These are phyloP conservation scores for Melastoma candidum DNA, from an alignment of 441 rosid species.

Conservation along the genomic window DNA sequence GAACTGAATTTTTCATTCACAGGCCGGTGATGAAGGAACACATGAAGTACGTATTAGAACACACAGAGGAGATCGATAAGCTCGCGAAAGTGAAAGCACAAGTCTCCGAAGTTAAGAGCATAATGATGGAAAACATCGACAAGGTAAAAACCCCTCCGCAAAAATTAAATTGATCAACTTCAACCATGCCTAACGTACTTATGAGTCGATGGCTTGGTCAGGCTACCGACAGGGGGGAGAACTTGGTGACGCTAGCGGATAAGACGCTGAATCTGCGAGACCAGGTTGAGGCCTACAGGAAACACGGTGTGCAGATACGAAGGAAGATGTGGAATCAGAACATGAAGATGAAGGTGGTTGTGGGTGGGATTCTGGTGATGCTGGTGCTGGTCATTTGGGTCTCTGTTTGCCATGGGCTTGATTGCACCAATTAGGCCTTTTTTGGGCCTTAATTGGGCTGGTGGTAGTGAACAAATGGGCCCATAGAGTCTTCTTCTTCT, in stretches of 20 bases:
- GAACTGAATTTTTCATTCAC: slow-evolving; percentile 10
- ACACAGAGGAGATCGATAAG: slow-evolving; percentile 81
- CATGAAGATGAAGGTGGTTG: slow-evolving; percentile 89
- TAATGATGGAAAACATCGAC: slow-evolving; percentile 79
- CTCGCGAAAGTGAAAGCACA: slow-evolving; percentile 84
- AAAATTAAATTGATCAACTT: neutral
- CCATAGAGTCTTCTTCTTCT: no score
- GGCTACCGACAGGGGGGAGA: slow-evolving; percentile 72
- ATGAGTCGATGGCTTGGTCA: slow-evolving; percentile 20
- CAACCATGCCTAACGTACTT: neutral
- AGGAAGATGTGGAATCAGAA: slow-evolving; percentile 87
- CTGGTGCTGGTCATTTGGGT: slow-evolving; percentile 76
- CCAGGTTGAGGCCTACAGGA: slow-evolving; percentile 67
- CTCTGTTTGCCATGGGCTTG: slow-evolving; percentile 71
- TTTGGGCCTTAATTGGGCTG: no score
- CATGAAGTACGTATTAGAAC: slow-evolving; percentile 78
- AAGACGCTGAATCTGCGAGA: slow-evolving; percentile 59
- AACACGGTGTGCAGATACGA: slow-evolving; percentile 57
- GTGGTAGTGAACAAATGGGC: no score
- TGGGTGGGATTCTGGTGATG: slow-evolving; percentile 56
- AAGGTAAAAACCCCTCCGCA: slow-evolving; percentile 29
- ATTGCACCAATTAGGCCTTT: slow-evolving; percentile 43
- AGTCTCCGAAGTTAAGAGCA: slow-evolving; percentile 84
- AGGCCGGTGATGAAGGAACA: slow-evolving; percentile 89
- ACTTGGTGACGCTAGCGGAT: slow-evolving; percentile 42